Conservation (phyloP, 345 rosid species). For the Iberis pinnata region DNA sequence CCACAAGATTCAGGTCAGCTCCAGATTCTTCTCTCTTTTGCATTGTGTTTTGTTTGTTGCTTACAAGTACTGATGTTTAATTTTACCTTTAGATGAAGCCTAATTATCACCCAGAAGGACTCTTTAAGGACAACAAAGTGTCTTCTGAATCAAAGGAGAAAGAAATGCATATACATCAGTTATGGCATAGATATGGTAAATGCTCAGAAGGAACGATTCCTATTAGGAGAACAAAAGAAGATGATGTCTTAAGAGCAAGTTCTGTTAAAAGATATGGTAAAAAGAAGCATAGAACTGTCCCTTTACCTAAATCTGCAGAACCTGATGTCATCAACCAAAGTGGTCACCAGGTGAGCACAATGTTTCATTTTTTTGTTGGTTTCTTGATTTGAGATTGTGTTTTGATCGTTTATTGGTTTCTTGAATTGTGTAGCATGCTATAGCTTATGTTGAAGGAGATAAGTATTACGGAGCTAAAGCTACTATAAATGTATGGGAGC, state of each 20-base stretch:
- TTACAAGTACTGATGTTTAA: neutral
- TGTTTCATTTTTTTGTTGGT: constrained; percentile 1
- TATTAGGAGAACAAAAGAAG: constrained; percentile 73
- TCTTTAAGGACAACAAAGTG: constrained; percentile 68
- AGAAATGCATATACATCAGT: constrained; percentile 54
- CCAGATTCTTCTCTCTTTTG: no score
- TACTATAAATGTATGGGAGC: constrained; percentile 97
- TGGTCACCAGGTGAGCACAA: constrained; percentile 73
- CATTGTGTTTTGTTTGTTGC: neutral
- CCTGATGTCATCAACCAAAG: constrained; percentile 74
- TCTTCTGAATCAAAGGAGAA: constrained; percentile 39
- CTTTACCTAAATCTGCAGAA: constrained; percentile 84
- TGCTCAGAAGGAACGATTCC: constrained; percentile 81
- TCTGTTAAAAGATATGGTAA: constrained; percentile 88
- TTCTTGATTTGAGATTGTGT: constrained; percentile 16
- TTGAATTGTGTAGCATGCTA: constrained; percentile 61
- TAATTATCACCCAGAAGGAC: constrained; percentile 70
- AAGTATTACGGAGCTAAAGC: constrained; percentile 91
- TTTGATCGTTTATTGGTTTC: constrained; percentile 17
- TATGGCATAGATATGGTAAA: constrained; percentile 72
- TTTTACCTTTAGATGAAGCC: constrained; percentile 88
- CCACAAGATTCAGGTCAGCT: constrained; percentile 89
- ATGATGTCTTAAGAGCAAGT: constrained; percentile 90
- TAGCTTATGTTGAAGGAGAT: constrained; percentile 90
- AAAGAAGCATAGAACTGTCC: constrained; percentile 73